A percentile compares a stretch with the other conserved stretches of the same genome.
phyloP scores from a whole-genome alignment of 73 alveolate species.

The Stentor roeselii region DNA sequence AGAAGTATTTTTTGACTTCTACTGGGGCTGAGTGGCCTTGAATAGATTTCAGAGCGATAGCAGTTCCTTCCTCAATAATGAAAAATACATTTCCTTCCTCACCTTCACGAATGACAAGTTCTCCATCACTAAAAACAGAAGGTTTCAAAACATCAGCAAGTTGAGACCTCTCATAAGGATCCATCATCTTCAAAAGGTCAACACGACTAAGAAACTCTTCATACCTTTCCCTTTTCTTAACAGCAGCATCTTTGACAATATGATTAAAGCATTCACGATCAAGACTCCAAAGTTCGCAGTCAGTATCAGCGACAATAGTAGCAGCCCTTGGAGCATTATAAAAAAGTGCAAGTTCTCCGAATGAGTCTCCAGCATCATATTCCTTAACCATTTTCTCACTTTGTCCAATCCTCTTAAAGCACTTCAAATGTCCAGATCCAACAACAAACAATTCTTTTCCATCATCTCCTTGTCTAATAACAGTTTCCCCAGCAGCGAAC shows the following conservation, averaged over 20 bases:
- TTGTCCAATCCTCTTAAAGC: conserved; percentile 62
- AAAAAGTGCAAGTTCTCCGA: conserved; percentile 88
- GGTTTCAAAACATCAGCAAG: conserved; percentile 96
- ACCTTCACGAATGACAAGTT: conserved; percentile 77
- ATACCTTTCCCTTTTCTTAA: conserved; percentile 87
- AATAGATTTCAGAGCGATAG: conserved; percentile 79
- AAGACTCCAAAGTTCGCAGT: conserved; percentile 74
- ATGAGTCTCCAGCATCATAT: conserved; percentile 83
- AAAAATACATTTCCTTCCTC: conserved; percentile 89
- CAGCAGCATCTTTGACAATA: conserved; percentile 90
- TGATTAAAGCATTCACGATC: conserved; percentile 96
- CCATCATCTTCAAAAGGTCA: conserved; percentile 77
- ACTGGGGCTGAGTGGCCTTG: conserved; percentile 74
- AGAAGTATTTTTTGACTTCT: conserved; percentile 70
- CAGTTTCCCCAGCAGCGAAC: conserved; percentile 65
- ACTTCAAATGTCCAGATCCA: conserved; percentile 81
- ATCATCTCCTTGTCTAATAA: conserved; percentile 94
- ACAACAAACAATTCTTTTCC: conserved; percentile 95
- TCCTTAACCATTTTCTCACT: conserved; percentile 68
- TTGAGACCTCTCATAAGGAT: conserved; percentile 96
- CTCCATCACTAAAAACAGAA: conserved; percentile 71
- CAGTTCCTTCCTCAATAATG: conserved; percentile 85
- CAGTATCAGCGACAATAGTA: conserved; percentile 82
- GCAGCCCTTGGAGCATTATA: conserved; percentile 95
- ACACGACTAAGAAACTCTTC: conserved; percentile 83